Base-by-base conservation (phyloP, 2,329 filamentous ascomycete species). In the Akanthomyces uredinophilus region DNA sequence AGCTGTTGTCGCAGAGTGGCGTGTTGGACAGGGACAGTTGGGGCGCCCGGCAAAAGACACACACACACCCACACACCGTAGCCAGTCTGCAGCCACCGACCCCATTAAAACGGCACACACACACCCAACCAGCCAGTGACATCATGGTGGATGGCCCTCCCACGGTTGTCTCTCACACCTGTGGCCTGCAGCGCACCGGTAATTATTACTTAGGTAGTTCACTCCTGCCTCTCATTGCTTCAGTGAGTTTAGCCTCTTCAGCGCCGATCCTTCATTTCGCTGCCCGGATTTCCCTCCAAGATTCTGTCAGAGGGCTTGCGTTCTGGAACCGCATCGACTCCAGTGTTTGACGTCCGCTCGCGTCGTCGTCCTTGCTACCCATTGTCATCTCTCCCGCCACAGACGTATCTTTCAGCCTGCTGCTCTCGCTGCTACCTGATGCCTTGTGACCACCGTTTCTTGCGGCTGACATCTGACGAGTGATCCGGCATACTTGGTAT, bases 231-330 rank as follows among this genome's bases (percentile, higher is more conserved):
- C 24, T 32, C 11, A 35, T n/a, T 50, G 29, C 29, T 44, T 14
- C 49, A 51, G 24, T 51, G 10, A 51, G 24, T 51, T 10, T 29
- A 37, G 29, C 27, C 27, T 37, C 32, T 10, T 3, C 7, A n/a
- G n/a, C n/a, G 50, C 32, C 50, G 50, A 52, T 52, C 50, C n/a
- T 22, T 51, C 50, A 52, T 52, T 52, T 52, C 50, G 50, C 50
- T 39, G 50, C 50, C 50, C 50, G 32, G 50, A 37, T 52, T 52
- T 39, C 37, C 27, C 14, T 18, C 29, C 22, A 10, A 16, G 27
- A 44, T 44, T n/a, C 41, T 47, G 44, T 22, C 44, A 22, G 20
- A 47, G 44, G 44, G 37, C 20, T 47, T 13, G 20, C 44, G 20
- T 11, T 47, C 44, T 47, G 44, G 44, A 51, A 29, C 24, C 24